Evolutionary conservation across 2,329 filamentous ascomycete species (phyloP), one percentile per base, ranked within the genome.

Genomic region (Chrysoporthe puriensis): DNA sequence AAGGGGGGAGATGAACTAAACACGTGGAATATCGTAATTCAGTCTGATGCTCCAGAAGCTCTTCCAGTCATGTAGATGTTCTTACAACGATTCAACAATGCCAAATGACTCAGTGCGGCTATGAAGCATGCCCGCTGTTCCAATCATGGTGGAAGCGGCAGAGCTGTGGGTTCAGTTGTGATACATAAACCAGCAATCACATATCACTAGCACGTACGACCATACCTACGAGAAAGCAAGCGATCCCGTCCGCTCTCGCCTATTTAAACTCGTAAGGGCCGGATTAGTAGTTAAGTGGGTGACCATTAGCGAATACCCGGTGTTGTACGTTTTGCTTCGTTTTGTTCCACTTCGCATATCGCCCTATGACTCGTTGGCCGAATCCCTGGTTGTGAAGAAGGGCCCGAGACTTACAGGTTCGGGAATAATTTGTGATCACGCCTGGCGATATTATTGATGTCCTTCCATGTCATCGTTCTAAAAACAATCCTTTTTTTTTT

Each of bases 201-300:
- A 11, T 8, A 57, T 11, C 14, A 13, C 54, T 14, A n/a, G 14
- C 54, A 57, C 54, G 34, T 57, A 57, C 54, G 54, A 40, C 54
- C 54, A 57, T 40, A 57, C 32, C 54, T 57, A 40, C 54, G 54
- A 40, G 54, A 56, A 57, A 57, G 54, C 54, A 57, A 57, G 34
- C 54, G 54, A 57, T 57, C 54, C 54, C 54, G 54, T 40, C 54
- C 34, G 54, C 54, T 57, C 54, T 57, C 54, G 54, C 54, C 54
- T 57, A 40, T 57, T 40, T 57, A 57, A 57, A 40, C 34, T 57
- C 54, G 54, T 57, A 40, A 57, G 54, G 54, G 32, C 32, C 16
- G 54, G 54, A n/a, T 40, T 57, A 40, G 54, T 26, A 26, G 26
- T 26, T 26, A 26, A 26, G 26, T 26, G 26, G 26, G 26, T 26